Evolutionary conservation across 2,329 filamentous ascomycete genomes (phyloP).

Genomic region (Ophiocordyceps camponoti-saundersi): DNA sequence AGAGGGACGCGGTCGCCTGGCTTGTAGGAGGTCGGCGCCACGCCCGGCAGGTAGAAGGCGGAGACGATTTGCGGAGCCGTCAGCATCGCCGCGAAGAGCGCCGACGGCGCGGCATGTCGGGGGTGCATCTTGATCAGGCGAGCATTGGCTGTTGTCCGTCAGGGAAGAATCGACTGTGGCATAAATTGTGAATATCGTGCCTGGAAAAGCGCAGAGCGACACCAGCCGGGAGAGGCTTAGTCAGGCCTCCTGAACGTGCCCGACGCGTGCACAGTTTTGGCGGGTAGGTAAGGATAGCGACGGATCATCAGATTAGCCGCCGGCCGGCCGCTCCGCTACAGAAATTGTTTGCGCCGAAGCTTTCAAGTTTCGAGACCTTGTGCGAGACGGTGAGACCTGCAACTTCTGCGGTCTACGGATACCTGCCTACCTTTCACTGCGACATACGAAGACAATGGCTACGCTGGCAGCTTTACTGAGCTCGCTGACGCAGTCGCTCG

Average conservation of each 20-base stretch:
- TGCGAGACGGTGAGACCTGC: neutral
- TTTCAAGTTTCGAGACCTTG: too few relatives aligned
- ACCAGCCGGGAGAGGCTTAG: neutral
- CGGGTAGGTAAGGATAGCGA: too few relatives aligned
- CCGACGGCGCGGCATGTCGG: constrained; percentile 27
- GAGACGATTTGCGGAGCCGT: constrained; percentile 36
- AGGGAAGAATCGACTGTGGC: neutral
- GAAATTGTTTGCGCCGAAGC: too few relatives aligned
- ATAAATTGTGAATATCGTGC: neutral
- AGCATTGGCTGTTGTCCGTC: neutral
- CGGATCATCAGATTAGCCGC: neutral
- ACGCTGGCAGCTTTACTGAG: constrained; percentile 32
- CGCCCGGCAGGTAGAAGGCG: constrained; percentile 91
- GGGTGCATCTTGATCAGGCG: constrained; percentile 22
- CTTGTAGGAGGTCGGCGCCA: constrained; percentile 86
- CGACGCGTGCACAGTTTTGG: too few relatives aligned
- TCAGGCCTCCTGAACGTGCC: neutral
- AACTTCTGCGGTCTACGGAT: neutral
- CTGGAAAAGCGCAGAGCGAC: neutral
- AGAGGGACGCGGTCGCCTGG: constrained; percentile 65
- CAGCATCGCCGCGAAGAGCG: constrained; percentile 32
- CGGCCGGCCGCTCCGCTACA: too few relatives aligned
- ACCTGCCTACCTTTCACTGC: neutral
- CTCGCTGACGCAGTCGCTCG: constrained; percentile 39
- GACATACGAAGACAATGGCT: constrained; percentile 10